These are phyloP conservation scores for Agapanthus africanus DNA, from an alignment of 106 monocot species.

Conservation along the genomic window DNA sequence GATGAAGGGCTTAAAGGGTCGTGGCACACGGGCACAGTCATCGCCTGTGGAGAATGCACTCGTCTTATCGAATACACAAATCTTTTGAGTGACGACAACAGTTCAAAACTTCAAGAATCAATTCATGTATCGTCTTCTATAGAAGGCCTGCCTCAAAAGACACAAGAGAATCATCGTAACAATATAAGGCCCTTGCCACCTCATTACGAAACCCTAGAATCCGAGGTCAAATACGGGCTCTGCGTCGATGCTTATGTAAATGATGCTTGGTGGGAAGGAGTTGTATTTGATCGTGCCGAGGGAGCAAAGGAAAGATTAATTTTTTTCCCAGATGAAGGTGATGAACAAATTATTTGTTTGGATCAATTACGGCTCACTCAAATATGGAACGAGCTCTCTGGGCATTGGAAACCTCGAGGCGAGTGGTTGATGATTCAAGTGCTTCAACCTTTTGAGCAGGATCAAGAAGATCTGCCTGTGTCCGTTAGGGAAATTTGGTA, in stretches of 20 bases:
- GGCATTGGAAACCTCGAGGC: slow-evolving; percentile 48
- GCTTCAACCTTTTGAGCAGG: slow-evolving; percentile 26
- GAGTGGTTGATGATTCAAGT: slow-evolving; percentile 42
- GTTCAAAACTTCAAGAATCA: slow-evolving; percentile 28
- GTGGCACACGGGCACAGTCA: slow-evolving; percentile 37
- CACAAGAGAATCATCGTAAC: slow-evolving; percentile 18
- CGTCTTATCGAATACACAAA: slow-evolving; percentile 33
- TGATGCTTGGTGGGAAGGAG: slow-evolving; percentile 78
- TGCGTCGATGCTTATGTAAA: slow-evolving; percentile 68
- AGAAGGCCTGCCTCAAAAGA: slow-evolving; percentile 19
- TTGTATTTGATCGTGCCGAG: slow-evolving; percentile 36
- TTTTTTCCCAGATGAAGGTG: slow-evolving; percentile 73
- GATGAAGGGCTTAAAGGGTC: slow-evolving; percentile 53
- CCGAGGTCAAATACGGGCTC: slow-evolving; percentile 30
- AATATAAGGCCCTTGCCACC: slow-evolving; percentile 47
- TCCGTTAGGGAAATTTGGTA: slow-evolving; percentile 62
- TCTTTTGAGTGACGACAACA: slow-evolving; percentile 29
- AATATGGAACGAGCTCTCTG: slow-evolving; percentile 55
- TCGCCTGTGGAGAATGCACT: slow-evolving; percentile 5
- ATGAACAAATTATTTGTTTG: slow-evolving; percentile 21
- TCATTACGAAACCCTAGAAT: background rate
- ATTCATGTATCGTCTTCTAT: slow-evolving; percentile 34
- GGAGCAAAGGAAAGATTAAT: slow-evolving; percentile 24
- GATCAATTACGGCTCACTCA: slow-evolving; percentile 38
- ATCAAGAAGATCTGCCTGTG: slow-evolving; percentile 48